These are phyloP conservation scores for Eudorina sp. DNA, from an alignment of 139 green algal genomes.

Conservation along the genomic window DNA sequence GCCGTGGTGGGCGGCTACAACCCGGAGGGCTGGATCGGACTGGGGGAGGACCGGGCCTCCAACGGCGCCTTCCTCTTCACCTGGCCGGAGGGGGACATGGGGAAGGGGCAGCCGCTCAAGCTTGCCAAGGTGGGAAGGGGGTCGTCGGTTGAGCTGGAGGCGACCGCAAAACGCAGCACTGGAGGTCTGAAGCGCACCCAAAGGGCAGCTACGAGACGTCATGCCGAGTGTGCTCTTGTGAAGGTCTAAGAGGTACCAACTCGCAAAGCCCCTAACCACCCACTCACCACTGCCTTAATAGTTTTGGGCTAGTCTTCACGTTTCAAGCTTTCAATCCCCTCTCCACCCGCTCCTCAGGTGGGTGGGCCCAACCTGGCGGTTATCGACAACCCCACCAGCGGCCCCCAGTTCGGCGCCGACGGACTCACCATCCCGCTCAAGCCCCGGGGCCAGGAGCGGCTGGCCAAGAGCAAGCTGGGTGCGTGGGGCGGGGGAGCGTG, in stretches of 20 bases:
- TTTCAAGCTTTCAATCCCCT: not conserved
- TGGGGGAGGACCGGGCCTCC: conserved; percentile 78
- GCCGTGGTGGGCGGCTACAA: conserved; percentile 84
- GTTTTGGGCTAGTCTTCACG: too few species aligned
- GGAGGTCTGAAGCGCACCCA: too few species aligned
- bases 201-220: too few species aligned
- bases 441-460: conserved; percentile 42
- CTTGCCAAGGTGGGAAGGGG: conserved; percentile 78
- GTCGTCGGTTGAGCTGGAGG: too few species aligned
- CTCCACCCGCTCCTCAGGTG: conserved; percentile 2
- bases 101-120: conserved; percentile 65
- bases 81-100: conserved; percentile 72
- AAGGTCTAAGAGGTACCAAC: too few species aligned
- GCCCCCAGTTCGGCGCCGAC: conserved; percentile 81
- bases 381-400: conserved; percentile 68
- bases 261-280: too few species aligned
- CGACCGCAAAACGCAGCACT: too few species aligned
- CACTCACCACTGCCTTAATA: too few species aligned
- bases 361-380: conserved; percentile 60
- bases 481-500: not conserved
- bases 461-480: conserved; percentile 73
- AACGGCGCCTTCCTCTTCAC: conserved; percentile 87
- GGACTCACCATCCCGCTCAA: conserved; percentile 75
- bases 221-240: too few species aligned
- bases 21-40: conserved; percentile 72